Conservation (phyloP, 192 early-diverging fungal genomes). For the Coemansia guatemalensis region DNA sequence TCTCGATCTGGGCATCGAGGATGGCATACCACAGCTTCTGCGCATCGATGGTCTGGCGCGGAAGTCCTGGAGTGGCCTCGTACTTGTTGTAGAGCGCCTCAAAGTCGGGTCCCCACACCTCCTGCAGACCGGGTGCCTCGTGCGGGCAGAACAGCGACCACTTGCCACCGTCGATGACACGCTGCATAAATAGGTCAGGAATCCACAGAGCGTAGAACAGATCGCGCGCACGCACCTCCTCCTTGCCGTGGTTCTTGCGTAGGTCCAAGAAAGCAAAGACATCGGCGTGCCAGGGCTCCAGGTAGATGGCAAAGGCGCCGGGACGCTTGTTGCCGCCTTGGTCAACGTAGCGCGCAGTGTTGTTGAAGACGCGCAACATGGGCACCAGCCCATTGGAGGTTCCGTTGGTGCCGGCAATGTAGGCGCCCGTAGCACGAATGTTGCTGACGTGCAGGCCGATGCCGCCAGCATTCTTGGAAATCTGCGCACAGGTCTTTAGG, state of each 20-base stretch:
- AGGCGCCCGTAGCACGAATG: slow-evolving; percentile 92
- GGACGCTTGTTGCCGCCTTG: slow-evolving; percentile 99
- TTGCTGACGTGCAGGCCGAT: slow-evolving; percentile 98
- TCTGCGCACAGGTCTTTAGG: slow-evolving; percentile 95
- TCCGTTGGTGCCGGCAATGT: slow-evolving; percentile 98
- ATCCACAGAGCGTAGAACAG: slow-evolving; percentile 98
- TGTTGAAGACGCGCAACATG: slow-evolving; percentile 98
- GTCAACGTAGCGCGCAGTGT: slow-evolving; percentile 98
- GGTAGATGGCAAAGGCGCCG: slow-evolving; percentile 96
- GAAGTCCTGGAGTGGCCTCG: slow-evolving; percentile 75
- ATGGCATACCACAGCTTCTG: slow-evolving; percentile 98
- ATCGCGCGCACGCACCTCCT: slow-evolving; percentile 95
- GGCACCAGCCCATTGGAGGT: slow-evolving; percentile 95
- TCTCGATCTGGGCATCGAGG: slow-evolving; percentile 94
- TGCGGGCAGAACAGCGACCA: slow-evolving; percentile 95
- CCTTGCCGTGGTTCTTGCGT: slow-evolving; percentile 97
- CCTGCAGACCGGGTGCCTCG: slow-evolving; percentile 87
- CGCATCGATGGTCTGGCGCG: slow-evolving; percentile 90
- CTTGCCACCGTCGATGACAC: slow-evolving; percentile 90
- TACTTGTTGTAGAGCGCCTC: slow-evolving; percentile 81
- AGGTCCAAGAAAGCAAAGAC: slow-evolving; percentile 96
- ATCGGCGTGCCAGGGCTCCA: slow-evolving; percentile 99
- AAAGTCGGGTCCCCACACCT: slow-evolving; percentile 94
- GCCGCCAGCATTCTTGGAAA: slow-evolving; percentile 97
- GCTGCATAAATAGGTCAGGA: slow-evolving; percentile 96